phyloP scores from a whole-genome alignment of 108 stramenopile genomes.

The Skeletonema marinoi region DNA sequence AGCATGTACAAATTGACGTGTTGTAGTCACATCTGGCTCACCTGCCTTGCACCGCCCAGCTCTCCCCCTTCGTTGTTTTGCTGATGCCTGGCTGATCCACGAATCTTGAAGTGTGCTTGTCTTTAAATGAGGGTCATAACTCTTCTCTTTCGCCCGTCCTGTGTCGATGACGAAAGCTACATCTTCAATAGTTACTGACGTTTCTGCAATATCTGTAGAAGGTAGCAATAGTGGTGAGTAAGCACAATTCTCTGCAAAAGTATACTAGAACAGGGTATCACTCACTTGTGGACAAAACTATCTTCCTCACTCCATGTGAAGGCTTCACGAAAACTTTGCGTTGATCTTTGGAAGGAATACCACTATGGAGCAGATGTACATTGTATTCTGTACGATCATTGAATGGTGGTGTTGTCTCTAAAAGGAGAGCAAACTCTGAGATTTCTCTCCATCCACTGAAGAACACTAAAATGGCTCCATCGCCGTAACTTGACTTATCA shows the following conservation, averaged over 20 bases:
- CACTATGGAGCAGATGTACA: constrained; percentile 85
- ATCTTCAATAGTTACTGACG: constrained; percentile 59
- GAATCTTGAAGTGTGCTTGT: constrained; percentile 81
- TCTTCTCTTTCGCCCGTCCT: constrained; percentile 71
- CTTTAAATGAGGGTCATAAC: constrained; percentile 67
- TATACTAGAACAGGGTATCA: constrained; percentile 65
- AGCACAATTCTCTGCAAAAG: constrained; percentile 70
- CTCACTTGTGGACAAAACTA: constrained; percentile 73
- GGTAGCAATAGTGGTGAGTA: constrained; percentile 92
- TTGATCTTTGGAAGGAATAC: constrained; percentile 80
- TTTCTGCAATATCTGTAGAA: constrained; percentile 85
- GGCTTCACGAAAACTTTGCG: constrained; percentile 68
- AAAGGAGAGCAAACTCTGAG: constrained; percentile 56
- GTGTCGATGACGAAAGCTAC: constrained; percentile 77
- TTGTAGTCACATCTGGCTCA: constrained; percentile 70
- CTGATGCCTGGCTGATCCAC: constrained; percentile 86
- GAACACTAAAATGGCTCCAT: constrained; percentile 88
- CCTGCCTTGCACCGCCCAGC: constrained; percentile 93
- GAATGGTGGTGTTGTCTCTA: constrained; percentile 68
- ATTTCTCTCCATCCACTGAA: constrained; percentile 95
- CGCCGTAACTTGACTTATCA: constrained; percentile 59
- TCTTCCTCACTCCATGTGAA: constrained; percentile 68
- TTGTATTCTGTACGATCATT: constrained; percentile 49
- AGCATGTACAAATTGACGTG: constrained; percentile 17
- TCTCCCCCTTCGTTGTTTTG: constrained; percentile 90